Conservation (phyloP, 495 filamentous ascomycete species). For the Aspergillus sclerotiicarbonarius region DNA sequence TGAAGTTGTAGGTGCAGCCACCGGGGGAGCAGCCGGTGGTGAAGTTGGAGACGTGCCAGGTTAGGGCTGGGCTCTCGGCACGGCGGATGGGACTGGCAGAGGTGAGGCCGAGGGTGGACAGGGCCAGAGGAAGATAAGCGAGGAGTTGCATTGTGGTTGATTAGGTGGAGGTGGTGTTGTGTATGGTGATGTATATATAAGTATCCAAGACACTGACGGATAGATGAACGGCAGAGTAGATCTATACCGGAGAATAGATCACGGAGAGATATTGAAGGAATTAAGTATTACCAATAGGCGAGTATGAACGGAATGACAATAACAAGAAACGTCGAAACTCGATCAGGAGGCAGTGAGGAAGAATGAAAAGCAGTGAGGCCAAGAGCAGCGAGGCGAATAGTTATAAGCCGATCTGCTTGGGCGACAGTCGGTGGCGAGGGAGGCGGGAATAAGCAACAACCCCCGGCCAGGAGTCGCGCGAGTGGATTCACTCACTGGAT, state of each 20-base stretch:
- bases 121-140: slow-evolving; percentile 27
- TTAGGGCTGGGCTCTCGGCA: slow-evolving; percentile 24
- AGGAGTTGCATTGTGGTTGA: slow-evolving; percentile 35
- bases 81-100: slow-evolving; percentile 13
- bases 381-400: background rate
- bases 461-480: background rate
- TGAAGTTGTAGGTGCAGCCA: slow-evolving; percentile 37
- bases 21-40: slow-evolving; percentile 33
- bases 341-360: background rate
- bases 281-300: slow-evolving; percentile 3
- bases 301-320: background rate
- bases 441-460: background rate
- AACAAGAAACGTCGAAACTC: background rate
- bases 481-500: too few relatives aligned
- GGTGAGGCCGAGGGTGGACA: slow-evolving; percentile 30
- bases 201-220: too few relatives aligned
- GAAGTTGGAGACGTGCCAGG: slow-evolving; percentile 37
- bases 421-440: background rate
- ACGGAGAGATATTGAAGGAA: background rate
- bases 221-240: background rate
- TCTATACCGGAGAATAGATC: background rate
- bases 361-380: background rate
- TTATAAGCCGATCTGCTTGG: background rate
- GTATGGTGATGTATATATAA: slow-evolving; percentile 1
- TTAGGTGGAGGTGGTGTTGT: background rate